These are phyloP conservation scores for barley (Hordeum vulgare) DNA, from an alignment of 176 grass and related monocot genomes.

Conservation along the genomic window MorexV3_pseudomolecules_assembly NC_058523.1:530561491-530561990, in stretches of 20 bases:
- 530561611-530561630: background rate
- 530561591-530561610: too few relatives aligned
- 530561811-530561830: background rate
- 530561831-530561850: background rate
- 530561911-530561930: background rate
- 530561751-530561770: background rate
- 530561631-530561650: too few relatives aligned
- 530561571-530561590: background rate
- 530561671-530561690: conserved; percentile 35
- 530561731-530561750: background rate
- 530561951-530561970: background rate
- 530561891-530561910: background rate
- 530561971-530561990: background rate
- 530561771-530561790: background rate
- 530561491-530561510: too few relatives aligned
- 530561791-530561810: background rate
- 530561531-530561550: too few relatives aligned
- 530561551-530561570: background rate
- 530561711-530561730: background rate
- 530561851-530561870: background rate
- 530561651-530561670: background rate
- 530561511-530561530: too few relatives aligned
- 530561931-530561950: background rate
- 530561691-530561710: background rate
- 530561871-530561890: background rate